Percentiles rank a stretch among this genome's conserved stretches.
Evolutionary conservation across 2,329 filamentous ascomycete species (phyloP).

Genomic region (Parafenestella ontariensis): DNA sequence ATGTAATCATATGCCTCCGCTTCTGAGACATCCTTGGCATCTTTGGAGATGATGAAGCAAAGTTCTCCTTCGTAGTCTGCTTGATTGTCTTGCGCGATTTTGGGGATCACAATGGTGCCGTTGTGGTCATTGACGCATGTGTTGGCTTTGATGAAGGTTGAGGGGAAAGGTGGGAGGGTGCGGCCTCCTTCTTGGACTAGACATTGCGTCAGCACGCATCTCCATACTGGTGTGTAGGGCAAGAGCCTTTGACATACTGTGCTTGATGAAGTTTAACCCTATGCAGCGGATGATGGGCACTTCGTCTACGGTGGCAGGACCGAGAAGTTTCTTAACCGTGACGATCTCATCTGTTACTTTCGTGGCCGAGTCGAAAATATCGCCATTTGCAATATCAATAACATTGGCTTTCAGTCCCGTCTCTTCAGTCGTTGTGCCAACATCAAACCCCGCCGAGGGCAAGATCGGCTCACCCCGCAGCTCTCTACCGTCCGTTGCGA

Average conservation of each 20-base stretch:
- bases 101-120: conserved; percentile 56
- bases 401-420: conserved; percentile 61
- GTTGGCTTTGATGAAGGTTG: conserved; percentile 60
- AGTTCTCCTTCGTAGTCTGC: conserved; percentile 52
- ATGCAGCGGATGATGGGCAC: conserved; percentile 66
- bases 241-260: conserved; percentile 49
- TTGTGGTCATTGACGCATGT: conserved; percentile 51
- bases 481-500: conserved; percentile 58
- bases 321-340: conserved; percentile 61
- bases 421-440: conserved; percentile 56
- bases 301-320: conserved; percentile 59
- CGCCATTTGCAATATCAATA: conserved; percentile 54
- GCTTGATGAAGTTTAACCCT: conserved; percentile 66
- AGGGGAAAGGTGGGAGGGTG: conserved; percentile 58
- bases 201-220: not conserved
- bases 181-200: conserved; percentile 61
- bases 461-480: conserved; percentile 62
- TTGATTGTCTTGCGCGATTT: conserved; percentile 57
- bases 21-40: conserved; percentile 58
- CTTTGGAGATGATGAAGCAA: conserved; percentile 60
- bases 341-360: conserved; percentile 62
- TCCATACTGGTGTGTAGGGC: not conserved
- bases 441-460: conserved; percentile 54
- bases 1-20: conserved; percentile 58
- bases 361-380: conserved; percentile 60